These are phyloP conservation scores for Kokia cookei DNA, from an alignment of 441 rosid species.

Conservation along the genomic window DNA sequence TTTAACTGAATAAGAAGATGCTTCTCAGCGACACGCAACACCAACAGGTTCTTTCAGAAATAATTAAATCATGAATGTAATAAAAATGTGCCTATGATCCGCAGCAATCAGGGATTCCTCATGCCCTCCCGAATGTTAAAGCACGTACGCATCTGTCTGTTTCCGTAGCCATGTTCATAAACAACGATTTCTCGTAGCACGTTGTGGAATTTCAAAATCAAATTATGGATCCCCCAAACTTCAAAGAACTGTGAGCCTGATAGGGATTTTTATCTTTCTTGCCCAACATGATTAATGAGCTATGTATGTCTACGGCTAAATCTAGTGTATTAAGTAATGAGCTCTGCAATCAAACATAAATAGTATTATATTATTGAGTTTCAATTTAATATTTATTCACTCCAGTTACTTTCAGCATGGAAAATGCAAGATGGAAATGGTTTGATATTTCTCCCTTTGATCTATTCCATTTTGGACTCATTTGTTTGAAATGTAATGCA, in stretches of 20 bases:
- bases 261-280: neutral
- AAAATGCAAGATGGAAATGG: neutral
- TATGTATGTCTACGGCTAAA: neutral
- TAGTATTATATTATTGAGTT: neutral
- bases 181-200: neutral
- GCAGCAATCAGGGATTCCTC: neutral
- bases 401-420: neutral
- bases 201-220: neutral
- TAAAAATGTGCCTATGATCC: neutral
- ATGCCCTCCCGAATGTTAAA: neutral
- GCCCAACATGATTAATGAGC: neutral
- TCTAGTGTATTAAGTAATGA: neutral
- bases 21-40: neutral
- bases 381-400: no score
- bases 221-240: neutral
- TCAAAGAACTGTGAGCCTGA: neutral
- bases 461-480: neutral
- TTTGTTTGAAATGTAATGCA: neutral
- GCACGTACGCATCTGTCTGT: neutral
- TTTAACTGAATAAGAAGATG: no score
- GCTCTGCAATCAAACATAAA: neutral
- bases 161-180: neutral
- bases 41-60: neutral
- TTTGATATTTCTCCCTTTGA: neutral
- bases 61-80: neutral